A percentile compares a stretch with the other conserved stretches of the same genome.
These are phyloP conservation scores for Teunomyces kruisii DNA, from an alignment of 805 yeast species.

Conservation along the genomic window DNA sequence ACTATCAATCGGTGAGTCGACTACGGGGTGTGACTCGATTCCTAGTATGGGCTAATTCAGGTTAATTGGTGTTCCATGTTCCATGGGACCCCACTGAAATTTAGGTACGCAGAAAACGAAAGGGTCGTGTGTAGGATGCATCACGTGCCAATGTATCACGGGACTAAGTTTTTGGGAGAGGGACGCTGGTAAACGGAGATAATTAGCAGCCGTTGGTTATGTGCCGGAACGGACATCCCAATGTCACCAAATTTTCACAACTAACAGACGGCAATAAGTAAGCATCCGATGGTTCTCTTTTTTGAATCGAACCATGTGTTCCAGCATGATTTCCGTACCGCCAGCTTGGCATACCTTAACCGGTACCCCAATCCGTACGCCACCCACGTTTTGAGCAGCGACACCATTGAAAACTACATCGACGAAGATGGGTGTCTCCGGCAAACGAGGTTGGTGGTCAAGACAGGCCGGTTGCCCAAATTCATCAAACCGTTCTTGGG, in stretches of 20 bases:
- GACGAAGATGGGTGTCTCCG: slow-evolving; percentile 64
- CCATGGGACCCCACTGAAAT: too few species aligned
- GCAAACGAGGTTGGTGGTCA: slow-evolving; percentile 72
- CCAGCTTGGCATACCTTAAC: slow-evolving; percentile 70
- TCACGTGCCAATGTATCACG: too few species aligned
- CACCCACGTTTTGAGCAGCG: slow-evolving; percentile 79
- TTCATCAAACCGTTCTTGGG: slow-evolving; percentile 80
- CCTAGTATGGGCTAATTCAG: too few species aligned
- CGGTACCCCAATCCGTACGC: slow-evolving; percentile 74
- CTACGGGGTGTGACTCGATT: too few species aligned
- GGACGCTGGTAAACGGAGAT: too few species aligned
- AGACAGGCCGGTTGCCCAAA: slow-evolving; percentile 75
- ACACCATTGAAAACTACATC: slow-evolving; percentile 63
- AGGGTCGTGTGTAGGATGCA: too few species aligned
- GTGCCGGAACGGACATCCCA: neutral
- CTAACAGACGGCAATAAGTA: neutral
- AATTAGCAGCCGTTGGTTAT: too few species aligned
- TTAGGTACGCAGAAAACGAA: too few species aligned
- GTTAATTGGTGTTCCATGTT: too few species aligned
- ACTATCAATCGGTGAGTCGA: too few species aligned
- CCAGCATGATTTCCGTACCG: slow-evolving; percentile 66
- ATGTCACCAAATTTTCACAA: neutral
- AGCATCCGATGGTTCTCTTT: slow-evolving; percentile 58
- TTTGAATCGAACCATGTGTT: slow-evolving; percentile 57
- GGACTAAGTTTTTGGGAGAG: too few species aligned